Base-by-base conservation (phyloP, 371 early-diverging fungal genomes). In the Apophysomyces trapeziformis region DNA sequence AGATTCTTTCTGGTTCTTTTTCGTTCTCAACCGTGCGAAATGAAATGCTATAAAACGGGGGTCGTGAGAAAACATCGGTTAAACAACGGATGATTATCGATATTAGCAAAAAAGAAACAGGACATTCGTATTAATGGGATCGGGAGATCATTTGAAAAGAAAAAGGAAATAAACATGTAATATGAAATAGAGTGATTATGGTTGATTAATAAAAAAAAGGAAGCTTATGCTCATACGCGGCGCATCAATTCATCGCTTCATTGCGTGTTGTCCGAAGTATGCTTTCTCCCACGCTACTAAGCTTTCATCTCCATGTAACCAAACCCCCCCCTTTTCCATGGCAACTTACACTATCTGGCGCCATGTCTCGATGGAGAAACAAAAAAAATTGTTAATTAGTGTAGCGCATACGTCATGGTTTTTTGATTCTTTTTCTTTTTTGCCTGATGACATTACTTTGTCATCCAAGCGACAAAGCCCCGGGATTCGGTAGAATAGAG, bases 21-120 rank as follows among this genome's bases (percentile, higher is more conserved):
- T 50, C 9, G 9, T 50, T 50, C 7, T 21, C 54, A 50, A 50
- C 54, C 54, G 54, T 50, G 54, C 54, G 54, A 50, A 50, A 50
- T 32, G 35, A 50, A 50, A 50, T 21, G 0, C 3, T 18, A 5
- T 21, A 9, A 6, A 21, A 21, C 5, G 54, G 8, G n/a, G 16
- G 9, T 16, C 54, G 54, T 50, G 54, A 50, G 54, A 50, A 50
- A 50, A 45, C 16, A 45, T 4, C 6, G 6, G 16, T n/a, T 45
- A 21, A 50, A 4, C 54, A 50, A 8, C 16, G 21, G 9, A n/a
- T 47, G 7, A 47, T n/a, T 47, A 7, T 41, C 32, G 14, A 43
- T 4, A 43, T 12, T 43, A 13, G 13, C 16, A 45, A 45, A 45
- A 12, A 45, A 45, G 16, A 45, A 45, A 45, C 13, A 45, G 8